Conservation (phyloP, 2,329 filamentous ascomycete genomes). For the Xylariomycetidae sp. region DNA sequence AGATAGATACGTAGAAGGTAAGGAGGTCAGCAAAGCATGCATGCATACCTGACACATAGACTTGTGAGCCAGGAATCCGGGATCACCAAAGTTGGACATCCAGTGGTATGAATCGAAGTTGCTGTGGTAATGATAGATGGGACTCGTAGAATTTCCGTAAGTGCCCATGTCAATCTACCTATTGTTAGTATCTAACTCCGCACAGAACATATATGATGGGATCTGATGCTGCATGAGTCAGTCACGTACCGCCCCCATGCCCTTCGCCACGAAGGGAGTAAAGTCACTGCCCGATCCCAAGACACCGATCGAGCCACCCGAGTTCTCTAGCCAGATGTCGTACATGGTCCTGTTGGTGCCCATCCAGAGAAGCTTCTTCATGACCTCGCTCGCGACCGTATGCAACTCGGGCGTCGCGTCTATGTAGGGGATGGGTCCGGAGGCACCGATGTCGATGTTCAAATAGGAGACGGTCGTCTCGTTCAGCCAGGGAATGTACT, state of each 20-base stretch:
- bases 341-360: slow-evolving; percentile 34
- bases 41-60: slow-evolving; percentile 48
- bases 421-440: slow-evolving; percentile 53
- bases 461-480: slow-evolving; percentile 70
- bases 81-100: slow-evolving; percentile 77
- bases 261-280: slow-evolving; percentile 59
- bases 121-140: slow-evolving; percentile 72
- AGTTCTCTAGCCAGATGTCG: slow-evolving; percentile 34
- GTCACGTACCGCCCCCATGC: slow-evolving; percentile 35
- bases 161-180: slow-evolving; percentile 54
- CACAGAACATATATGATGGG: too few relatives aligned
- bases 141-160: slow-evolving; percentile 39
- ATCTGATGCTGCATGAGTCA: too few relatives aligned
- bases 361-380: slow-evolving; percentile 59
- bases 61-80: slow-evolving; percentile 55
- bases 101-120: slow-evolving; percentile 83
- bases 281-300: slow-evolving; percentile 65
- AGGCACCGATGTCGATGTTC: slow-evolving; percentile 69
- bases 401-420: slow-evolving; percentile 64
- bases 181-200: slow-evolving; percentile 13
- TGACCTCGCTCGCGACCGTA: slow-evolving; percentile 57
- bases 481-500: slow-evolving; percentile 71
- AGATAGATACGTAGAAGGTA: slow-evolving; percentile 2
- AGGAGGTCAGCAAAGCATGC: background rate
- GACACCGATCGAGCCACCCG: slow-evolving; percentile 47